Evolutionary conservation across 2,329 filamentous ascomycete genomes (phyloP).

Genomic region (Arthrobotrys megalospora): DNA sequence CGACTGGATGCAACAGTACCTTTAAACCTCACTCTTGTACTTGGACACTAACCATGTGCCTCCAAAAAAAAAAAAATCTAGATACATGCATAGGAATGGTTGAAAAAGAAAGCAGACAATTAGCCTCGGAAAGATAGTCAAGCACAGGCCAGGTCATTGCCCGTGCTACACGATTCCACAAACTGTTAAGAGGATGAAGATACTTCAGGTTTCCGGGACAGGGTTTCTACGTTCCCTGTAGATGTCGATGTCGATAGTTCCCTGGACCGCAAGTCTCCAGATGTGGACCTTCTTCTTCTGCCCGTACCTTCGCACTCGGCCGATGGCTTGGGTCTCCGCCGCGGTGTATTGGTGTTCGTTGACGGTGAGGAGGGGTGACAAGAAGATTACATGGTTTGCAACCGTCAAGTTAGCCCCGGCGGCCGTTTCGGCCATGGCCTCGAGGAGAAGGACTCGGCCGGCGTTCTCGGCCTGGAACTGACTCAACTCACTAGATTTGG

Average conservation of each 20-base stretch:
- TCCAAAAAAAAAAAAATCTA: neutral
- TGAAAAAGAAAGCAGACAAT: neutral
- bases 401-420: constrained; percentile 76
- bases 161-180: neutral
- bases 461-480: constrained; percentile 34
- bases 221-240: constrained; percentile 40
- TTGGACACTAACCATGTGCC: neutral
- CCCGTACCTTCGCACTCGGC: constrained; percentile 74
- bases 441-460: constrained; percentile 73
- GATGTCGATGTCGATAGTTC: constrained; percentile 67
- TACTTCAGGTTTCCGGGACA: neutral
- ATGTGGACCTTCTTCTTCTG: constrained; percentile 74
- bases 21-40: neutral
- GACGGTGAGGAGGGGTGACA: constrained; percentile 72
- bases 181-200: neutral
- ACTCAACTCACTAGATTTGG: constrained; percentile 63
- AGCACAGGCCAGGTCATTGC: neutral
- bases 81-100: neutral
- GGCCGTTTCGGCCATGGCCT: constrained; percentile 73
- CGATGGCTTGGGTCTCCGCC: constrained; percentile 76
- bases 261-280: constrained; percentile 70
- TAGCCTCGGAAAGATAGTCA: neutral
- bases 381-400: constrained; percentile 77
- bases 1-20: neutral
- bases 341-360: constrained; percentile 73